Evolutionary conservation across 495 filamentous ascomycete genomes (phyloP).

Genomic region (Penicillium fimorum): DNA sequence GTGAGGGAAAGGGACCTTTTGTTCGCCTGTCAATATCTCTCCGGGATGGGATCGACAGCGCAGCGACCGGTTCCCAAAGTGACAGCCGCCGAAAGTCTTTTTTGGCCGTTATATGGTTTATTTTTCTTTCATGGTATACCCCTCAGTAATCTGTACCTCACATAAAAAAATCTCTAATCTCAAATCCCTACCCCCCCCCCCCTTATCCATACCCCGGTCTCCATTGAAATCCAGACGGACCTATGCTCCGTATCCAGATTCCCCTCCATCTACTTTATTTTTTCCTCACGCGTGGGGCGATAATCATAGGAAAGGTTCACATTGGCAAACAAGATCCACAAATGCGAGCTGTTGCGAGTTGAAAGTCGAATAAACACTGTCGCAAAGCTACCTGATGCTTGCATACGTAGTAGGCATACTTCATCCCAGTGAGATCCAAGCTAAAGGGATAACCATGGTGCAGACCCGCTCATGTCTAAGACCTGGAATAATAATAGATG

Average conservation of each 20-base stretch:
- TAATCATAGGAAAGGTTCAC: conserved; percentile 15
- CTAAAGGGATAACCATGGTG: conserved; percentile 13
- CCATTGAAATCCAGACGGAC: conserved; percentile 7
- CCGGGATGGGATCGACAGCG: conserved; percentile 34
- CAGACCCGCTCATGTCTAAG: conserved; percentile 22
- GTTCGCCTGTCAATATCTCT: conserved; percentile 26
- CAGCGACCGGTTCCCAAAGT: conserved; percentile 30
- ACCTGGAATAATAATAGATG: conserved; percentile 13
- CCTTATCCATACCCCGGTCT: conserved; percentile 1
- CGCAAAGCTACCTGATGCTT: conserved; percentile 14
- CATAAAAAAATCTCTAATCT: not conserved
- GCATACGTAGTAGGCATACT: conserved; percentile 19
- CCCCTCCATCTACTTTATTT: conserved; percentile 7
- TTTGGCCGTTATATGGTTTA: conserved; percentile 8
- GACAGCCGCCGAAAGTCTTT: conserved; percentile 26
- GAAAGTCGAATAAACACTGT: conserved; percentile 9
- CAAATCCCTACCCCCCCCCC: conserved; percentile 3
- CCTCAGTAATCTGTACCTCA: not conserved
- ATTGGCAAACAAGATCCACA: conserved; percentile 28
- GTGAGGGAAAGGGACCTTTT: conserved; percentile 2
- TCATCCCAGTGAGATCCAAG: conserved; percentile 6
- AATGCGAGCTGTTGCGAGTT: conserved; percentile 21
- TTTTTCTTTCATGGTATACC: conserved; percentile 1
- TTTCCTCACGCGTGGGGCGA: conserved; percentile 29
- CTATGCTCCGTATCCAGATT: not conserved